Base-by-base conservation (phyloP, 2,329 filamentous ascomycete genomes). In the Alternaria atra region DNA sequence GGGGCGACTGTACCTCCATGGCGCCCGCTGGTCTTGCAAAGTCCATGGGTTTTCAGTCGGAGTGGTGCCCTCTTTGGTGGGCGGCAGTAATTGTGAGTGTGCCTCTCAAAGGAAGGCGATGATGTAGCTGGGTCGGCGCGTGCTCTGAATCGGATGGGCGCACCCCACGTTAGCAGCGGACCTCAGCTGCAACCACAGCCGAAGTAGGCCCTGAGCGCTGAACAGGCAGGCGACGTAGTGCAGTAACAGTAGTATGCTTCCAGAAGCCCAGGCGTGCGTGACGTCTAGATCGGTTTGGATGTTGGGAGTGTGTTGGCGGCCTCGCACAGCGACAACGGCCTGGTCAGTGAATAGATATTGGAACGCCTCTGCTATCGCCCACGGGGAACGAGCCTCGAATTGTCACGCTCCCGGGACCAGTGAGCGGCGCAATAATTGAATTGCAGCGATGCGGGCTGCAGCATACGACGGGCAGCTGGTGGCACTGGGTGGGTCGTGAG, bases 11-110 rank as follows among this genome's bases (percentile, higher is more conserved):
- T 51, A 67, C 61, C 17, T 72, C 68, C 82, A 87, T 83, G 72
- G 83, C 85, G 81, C 62, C 66, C 82, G 78, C 76, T 55, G 80
- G 60, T 59, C 93, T 92, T 81, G 97, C 92, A 67, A 97, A 82
- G 78, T 93, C 94, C 93, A 97, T 97, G 58, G 51, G 25, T 27
- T 79, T 74, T 65, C 34, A 29, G 82, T 81, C 68, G 81, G 75
- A 78, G 84, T 83, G 20, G 23, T 23, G 55, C 52, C 55, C 61
- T 50, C 52, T 48, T 52, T 61, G 63, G 55, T 59, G 60, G 59
- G 59, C 58, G 48, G 46, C 55, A 52, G 63, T 71, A 73, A 50
- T 50, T 25, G 46, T 25, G 32, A 59, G 76, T 72, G 73, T 77
- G 75, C 60, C 72, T 76, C 53, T 44, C 48, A 54, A 73, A 73